Percentiles rank a stretch among this genome's conserved stretches.
phyloP scores from a whole-genome alignment of 1,284 basidiomycete species.

The Pisolithus thermaeus region DNA sequence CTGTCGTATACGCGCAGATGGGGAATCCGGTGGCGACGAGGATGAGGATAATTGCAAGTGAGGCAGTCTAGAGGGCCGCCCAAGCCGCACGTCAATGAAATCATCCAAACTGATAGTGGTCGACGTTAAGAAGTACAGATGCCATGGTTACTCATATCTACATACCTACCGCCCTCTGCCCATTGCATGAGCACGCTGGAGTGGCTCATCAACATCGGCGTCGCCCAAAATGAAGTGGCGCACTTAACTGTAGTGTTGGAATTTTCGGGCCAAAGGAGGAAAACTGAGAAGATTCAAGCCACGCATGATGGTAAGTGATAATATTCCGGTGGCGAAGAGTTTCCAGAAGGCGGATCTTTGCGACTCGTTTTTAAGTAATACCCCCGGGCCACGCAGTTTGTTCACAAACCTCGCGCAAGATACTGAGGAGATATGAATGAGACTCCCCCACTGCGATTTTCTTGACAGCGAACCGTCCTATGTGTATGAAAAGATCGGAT shows the following conservation, averaged over 20 bases:
- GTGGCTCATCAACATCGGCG: constrained; percentile 5
- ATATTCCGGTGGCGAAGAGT: constrained; percentile 86
- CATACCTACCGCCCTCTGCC: constrained; percentile 75
- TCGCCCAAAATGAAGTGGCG: not conserved
- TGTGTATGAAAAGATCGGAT: constrained; percentile 13
- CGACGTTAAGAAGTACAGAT: not conserved
- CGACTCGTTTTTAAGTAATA: not conserved
- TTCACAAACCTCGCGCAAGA: constrained; percentile 64
- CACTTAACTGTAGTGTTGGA: constrained; percentile 71
- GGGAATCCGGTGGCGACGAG: constrained; percentile 38
- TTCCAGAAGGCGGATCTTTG: constrained; percentile 75
- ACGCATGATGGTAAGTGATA: constrained; percentile 91
- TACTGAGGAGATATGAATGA: constrained; percentile 75
- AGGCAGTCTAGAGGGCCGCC: constrained; percentile 41
- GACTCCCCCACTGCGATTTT: constrained; percentile 92
- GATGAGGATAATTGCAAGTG: constrained; percentile 37
- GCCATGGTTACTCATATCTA: not conserved
- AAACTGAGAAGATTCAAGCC: constrained; percentile 84
- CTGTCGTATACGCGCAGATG: constrained; percentile 67
- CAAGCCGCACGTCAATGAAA: constrained; percentile 73
- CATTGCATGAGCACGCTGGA: constrained; percentile 86
- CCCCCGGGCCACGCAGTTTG: not conserved
- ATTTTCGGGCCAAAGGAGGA: constrained; percentile 81
- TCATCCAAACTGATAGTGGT: constrained; percentile 59
- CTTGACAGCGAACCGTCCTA: constrained; percentile 86